These are phyloP conservation scores for Aspergillus pseudonomiae DNA, from an alignment of 2,329 filamentous ascomycete species.

Conservation along the genomic window DNA sequence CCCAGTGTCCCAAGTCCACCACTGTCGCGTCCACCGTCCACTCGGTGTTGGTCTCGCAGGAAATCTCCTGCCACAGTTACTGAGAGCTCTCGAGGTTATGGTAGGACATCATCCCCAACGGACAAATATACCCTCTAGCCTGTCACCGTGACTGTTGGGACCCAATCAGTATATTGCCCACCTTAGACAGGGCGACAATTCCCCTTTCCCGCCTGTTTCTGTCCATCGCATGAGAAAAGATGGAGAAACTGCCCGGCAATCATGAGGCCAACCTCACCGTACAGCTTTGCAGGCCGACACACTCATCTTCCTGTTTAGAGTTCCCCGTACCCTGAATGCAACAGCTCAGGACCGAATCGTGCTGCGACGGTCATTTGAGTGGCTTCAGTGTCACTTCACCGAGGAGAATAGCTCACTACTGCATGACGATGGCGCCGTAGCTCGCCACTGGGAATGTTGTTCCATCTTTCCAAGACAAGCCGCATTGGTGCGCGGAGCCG, in stretches of 20 bases:
- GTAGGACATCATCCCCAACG: not conserved
- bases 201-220: constrained; percentile 6
- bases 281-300: not conserved
- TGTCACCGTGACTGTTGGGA: not conserved
- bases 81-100: not conserved
- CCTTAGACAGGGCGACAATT: not conserved
- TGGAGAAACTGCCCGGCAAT: constrained; percentile 13
- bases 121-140: not conserved
- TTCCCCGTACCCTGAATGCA: not conserved
- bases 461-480: too few relatives aligned
- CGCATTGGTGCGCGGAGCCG: too few relatives aligned
- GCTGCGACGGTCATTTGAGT: too few relatives aligned
- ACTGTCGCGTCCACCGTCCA: not conserved
- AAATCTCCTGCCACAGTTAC: not conserved
- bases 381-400: too few relatives aligned
- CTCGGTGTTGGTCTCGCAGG: not conserved
- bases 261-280: constrained; percentile 1
- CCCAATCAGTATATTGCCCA: not conserved
- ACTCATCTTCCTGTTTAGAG: not conserved
- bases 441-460: too few relatives aligned
- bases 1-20: constrained; percentile 10
- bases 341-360: not conserved
- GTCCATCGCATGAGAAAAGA: constrained; percentile 10
- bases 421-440: too few relatives aligned
- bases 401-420: too few relatives aligned